Percentiles rank a stretch among this genome's conserved stretches.
phyloP scores from a whole-genome alignment of 202 grass and related monocot genomes.

The Sporobolus alterniflorus region DNA sequence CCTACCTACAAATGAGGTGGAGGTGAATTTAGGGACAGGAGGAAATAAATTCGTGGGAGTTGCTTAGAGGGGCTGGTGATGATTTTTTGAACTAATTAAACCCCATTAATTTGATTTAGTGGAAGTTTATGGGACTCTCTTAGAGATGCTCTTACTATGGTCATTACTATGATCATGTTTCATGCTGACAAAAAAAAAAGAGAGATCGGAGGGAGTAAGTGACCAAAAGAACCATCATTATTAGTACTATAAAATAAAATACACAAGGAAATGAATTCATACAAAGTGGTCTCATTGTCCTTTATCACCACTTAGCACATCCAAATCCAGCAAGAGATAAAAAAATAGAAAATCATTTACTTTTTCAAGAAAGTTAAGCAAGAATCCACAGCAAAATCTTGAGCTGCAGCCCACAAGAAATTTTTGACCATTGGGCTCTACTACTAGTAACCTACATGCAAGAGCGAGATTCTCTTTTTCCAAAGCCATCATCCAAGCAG shows the following conservation, averaged over 20 bases:
- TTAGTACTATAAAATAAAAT: not conserved
- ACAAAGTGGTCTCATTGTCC: not conserved
- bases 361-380: not conserved
- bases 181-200: no score
- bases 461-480: constrained; percentile 57
- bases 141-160: no score
- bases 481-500: constrained; percentile 43
- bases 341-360: not conserved
- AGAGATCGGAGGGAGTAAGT: no score
- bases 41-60: no score
- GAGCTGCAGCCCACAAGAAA: constrained; percentile 21
- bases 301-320: not conserved
- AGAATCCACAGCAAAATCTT: constrained; percentile 27
- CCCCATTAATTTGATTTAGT: no score
- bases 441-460: constrained; percentile 29
- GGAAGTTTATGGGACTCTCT: no score
- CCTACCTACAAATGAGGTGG: no score
- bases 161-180: constrained; percentile 2
- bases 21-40: no score
- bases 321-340: not conserved
- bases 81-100: no score
- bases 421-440: constrained; percentile 26
- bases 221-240: not conserved
- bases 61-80: no score
- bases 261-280: not conserved